Evolutionary conservation across 1,284 basidiomycete species (phyloP).

Genomic region (Schizophyllum commune): DNA sequence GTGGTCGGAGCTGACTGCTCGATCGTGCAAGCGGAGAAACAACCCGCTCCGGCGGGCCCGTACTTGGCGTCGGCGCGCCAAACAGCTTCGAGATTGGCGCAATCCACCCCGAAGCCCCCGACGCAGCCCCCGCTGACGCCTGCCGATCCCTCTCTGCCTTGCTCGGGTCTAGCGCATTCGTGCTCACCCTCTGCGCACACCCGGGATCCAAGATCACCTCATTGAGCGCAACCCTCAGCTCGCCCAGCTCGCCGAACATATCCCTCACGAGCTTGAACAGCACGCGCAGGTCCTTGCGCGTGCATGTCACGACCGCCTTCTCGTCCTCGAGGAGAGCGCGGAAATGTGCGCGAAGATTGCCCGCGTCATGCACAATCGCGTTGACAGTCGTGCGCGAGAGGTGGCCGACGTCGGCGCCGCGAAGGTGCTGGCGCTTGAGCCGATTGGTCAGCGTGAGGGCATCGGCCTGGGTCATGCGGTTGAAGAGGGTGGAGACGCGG

Average conservation of each 20-base stretch:
- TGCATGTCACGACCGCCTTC: slow-evolving; percentile 54
- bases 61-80: slow-evolving; percentile 20
- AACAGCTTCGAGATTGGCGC: slow-evolving; percentile 77
- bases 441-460: slow-evolving; percentile 84
- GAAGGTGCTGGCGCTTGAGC: slow-evolving; percentile 86
- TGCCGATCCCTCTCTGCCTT: slow-evolving; percentile 36
- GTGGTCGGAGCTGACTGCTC: slow-evolving; percentile 20
- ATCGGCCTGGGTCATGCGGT: slow-evolving; percentile 74
- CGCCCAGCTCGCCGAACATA: slow-evolving; percentile 76
- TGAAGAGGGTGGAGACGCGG: slow-evolving; percentile 58
- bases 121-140: slow-evolving; percentile 19
- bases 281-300: slow-evolving; percentile 76
- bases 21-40: slow-evolving; percentile 11
- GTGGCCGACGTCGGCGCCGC: slow-evolving; percentile 80
- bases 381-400: slow-evolving; percentile 81
- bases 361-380: slow-evolving; percentile 67
- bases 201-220: slow-evolving; percentile 86
- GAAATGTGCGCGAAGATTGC: slow-evolving; percentile 69
- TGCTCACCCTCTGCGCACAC: slow-evolving; percentile 65
- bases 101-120: slow-evolving; percentile 57
- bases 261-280: slow-evolving; percentile 86
- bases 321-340: slow-evolving; percentile 68
- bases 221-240: slow-evolving; percentile 80
- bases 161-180: slow-evolving; percentile 58
- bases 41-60: slow-evolving; percentile 10